phyloP scores from a whole-genome alignment of 2,329 filamentous ascomycete genomes.

The Exophiala spinifera region DNA sequence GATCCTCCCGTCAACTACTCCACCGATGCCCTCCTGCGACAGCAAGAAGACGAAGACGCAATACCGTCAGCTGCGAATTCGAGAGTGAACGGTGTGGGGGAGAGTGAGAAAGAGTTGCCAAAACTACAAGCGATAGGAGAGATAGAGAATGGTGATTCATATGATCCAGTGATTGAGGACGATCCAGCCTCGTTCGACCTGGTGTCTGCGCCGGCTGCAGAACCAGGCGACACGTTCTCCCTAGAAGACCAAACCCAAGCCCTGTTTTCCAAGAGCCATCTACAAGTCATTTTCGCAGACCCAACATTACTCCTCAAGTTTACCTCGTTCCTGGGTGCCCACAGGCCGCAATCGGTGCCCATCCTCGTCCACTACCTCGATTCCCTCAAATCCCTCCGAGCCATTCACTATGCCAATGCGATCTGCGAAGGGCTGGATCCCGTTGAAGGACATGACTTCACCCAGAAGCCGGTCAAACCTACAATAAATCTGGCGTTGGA shows the following conservation, averaged over 20 bases:
- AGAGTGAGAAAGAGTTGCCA: conserved; percentile 16
- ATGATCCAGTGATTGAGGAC: conserved; percentile 31
- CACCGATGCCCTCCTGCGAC: conserved; percentile 9
- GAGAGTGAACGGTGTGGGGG: conserved; percentile 9
- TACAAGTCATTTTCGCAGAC: conserved; percentile 63
- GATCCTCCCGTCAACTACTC: conserved; percentile 17
- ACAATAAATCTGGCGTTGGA: conserved; percentile 60
- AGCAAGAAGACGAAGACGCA: conserved; percentile 5
- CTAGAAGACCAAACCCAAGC: conserved; percentile 64
- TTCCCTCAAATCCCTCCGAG: conserved; percentile 66
- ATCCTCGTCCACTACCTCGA: conserved; percentile 70
- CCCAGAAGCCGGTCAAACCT: conserved; percentile 46
- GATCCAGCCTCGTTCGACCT: conserved; percentile 37
- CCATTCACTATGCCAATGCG: conserved; percentile 69
- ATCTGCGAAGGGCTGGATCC: conserved; percentile 60
- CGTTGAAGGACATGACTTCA: conserved; percentile 57
- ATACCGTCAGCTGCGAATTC: conserved; percentile 1
- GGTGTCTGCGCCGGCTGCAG: conserved; percentile 32
- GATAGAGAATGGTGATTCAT: conserved; percentile 14
- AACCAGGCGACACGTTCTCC: conserved; percentile 41
- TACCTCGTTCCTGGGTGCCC: conserved; percentile 61
- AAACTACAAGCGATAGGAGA: conserved; percentile 20
- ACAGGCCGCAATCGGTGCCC: conserved; percentile 61
- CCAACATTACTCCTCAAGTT: conserved; percentile 63
- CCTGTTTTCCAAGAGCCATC: conserved; percentile 64